These are phyloP conservation scores for Candida stauntonica DNA, from an alignment of 805 yeast genomes.

Conservation along the genomic window DNA sequence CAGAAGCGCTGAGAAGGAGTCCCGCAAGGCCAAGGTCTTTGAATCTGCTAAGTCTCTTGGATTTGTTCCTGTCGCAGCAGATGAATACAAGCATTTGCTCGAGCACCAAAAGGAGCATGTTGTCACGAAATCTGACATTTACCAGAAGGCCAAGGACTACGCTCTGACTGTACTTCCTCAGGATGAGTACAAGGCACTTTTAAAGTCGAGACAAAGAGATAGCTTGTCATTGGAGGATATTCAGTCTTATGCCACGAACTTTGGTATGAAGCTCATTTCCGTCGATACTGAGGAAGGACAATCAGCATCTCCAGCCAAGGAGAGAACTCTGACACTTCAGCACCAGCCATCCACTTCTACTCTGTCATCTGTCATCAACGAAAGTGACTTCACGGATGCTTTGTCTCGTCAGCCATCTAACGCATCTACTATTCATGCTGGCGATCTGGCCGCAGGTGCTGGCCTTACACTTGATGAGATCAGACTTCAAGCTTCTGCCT, in stretches of 20 bases:
- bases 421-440: constrained; percentile 23
- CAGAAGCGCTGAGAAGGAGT: constrained; percentile 25
- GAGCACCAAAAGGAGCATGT: constrained; percentile 29
- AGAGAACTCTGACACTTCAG: constrained; percentile 9
- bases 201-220: constrained; percentile 27
- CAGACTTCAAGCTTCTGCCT: constrained; percentile 15
- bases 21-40: constrained; percentile 26
- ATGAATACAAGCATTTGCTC: constrained; percentile 30
- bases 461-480: constrained; percentile 18
- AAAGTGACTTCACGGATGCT: constrained; percentile 30
- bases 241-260: constrained; percentile 30
- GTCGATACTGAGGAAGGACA: constrained; percentile 1
- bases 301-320: background rate
- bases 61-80: constrained; percentile 30
- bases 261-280: constrained; percentile 34
- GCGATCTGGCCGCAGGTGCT: background rate
- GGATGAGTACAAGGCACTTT: constrained; percentile 38
- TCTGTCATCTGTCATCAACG: constrained; percentile 23
- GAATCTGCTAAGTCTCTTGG: constrained; percentile 33
- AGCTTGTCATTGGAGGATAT: constrained; percentile 29
- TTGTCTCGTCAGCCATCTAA: constrained; percentile 24
- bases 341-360: constrained; percentile 24
- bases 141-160: constrained; percentile 36
- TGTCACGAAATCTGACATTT: constrained; percentile 31
- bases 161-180: constrained; percentile 40